phyloP scores from a whole-genome alignment of 2,329 filamentous ascomycete genomes.

The Macrophomina tecta region DNA sequence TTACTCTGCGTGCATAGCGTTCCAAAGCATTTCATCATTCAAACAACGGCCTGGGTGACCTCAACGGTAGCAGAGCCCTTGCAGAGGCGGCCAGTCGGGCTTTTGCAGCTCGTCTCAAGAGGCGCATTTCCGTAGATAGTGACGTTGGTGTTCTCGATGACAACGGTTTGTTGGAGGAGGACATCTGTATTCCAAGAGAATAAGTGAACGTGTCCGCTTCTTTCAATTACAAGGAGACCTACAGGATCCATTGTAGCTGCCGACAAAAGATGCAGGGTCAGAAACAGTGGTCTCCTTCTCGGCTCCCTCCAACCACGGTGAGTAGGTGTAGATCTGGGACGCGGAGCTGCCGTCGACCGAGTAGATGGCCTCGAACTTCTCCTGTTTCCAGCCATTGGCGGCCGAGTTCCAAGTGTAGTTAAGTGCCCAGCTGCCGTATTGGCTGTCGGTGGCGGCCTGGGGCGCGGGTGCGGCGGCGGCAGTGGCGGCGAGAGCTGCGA shows the following conservation, averaged over 20 bases:
- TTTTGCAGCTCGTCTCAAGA: not conserved
- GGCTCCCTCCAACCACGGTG: not conserved
- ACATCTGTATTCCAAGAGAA: not conserved
- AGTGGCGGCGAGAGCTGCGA: slow-evolving; percentile 2
- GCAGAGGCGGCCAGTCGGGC: slow-evolving; percentile 5
- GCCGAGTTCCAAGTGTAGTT: slow-evolving; percentile 5
- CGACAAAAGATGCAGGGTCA: slow-evolving; percentile 5
- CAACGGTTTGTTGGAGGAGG: not conserved
- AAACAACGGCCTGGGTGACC: slow-evolving; percentile 16
- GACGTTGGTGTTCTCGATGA: not conserved
- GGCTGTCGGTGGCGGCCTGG: not conserved
- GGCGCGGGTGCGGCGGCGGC: slow-evolving; percentile 11
- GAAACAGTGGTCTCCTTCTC: not conserved
- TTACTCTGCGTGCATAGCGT: not conserved
- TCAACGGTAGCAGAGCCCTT: slow-evolving; percentile 7
- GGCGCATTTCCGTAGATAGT: slow-evolving; percentile 11
- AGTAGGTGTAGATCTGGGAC: not conserved
- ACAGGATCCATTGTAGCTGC: not conserved
- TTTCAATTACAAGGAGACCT: not conserved
- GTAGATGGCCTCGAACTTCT: slow-evolving; percentile 13
- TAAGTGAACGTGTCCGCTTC: not conserved
- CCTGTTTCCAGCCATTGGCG: slow-evolving; percentile 7
- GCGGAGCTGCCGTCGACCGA: slow-evolving; percentile 8
- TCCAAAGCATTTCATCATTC: not conserved
- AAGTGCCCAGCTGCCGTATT: slow-evolving; percentile 20